Evolutionary conservation across 2,329 filamentous ascomycete genomes (phyloP).

Genomic region (Decorospora gaudefroyi): DNA sequence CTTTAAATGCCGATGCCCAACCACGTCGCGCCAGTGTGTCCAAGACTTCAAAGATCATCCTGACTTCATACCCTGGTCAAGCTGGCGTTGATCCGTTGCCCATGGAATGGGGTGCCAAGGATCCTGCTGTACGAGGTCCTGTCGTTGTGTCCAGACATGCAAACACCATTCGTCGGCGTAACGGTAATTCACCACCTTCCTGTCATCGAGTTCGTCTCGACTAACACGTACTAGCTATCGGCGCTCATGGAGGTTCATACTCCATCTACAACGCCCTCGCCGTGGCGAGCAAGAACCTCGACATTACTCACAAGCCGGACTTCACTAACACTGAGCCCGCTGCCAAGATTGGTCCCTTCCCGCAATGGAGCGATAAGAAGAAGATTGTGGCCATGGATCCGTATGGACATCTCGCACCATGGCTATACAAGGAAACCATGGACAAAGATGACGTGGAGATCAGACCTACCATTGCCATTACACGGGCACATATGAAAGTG

Average conservation of each 20-base stretch:
- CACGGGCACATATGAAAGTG: slow-evolving; percentile 93
- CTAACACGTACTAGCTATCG: slow-evolving; percentile 58
- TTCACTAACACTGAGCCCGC: slow-evolving; percentile 89
- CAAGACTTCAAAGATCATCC: slow-evolving; percentile 65
- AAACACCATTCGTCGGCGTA: slow-evolving; percentile 77
- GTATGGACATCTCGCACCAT: slow-evolving; percentile 82
- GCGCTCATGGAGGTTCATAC: slow-evolving; percentile 85
- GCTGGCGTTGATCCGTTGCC: slow-evolving; percentile 90
- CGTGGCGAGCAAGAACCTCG: slow-evolving; percentile 86
- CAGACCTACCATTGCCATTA: slow-evolving; percentile 87
- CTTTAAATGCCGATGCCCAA: slow-evolving; percentile 38
- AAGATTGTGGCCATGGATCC: slow-evolving; percentile 99
- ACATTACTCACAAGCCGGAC: slow-evolving; percentile 76
- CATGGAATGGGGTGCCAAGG: slow-evolving; percentile 82
- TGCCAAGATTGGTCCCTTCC: slow-evolving; percentile 84
- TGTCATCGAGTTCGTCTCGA: not conserved
- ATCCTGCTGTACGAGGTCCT: slow-evolving; percentile 76
- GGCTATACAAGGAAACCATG: slow-evolving; percentile 79
- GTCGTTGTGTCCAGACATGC: slow-evolving; percentile 81
- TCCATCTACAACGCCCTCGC: slow-evolving; percentile 94
- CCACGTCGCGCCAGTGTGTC: slow-evolving; percentile 51
- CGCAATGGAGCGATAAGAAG: slow-evolving; percentile 83
- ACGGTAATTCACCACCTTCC: slow-evolving; percentile 60
- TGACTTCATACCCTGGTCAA: slow-evolving; percentile 90
- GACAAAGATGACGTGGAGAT: slow-evolving; percentile 81